These are phyloP conservation scores for Penicillium aurantiogriseum DNA, from an alignment of 2,329 filamentous ascomycete genomes.

Conservation along the genomic window DNA sequence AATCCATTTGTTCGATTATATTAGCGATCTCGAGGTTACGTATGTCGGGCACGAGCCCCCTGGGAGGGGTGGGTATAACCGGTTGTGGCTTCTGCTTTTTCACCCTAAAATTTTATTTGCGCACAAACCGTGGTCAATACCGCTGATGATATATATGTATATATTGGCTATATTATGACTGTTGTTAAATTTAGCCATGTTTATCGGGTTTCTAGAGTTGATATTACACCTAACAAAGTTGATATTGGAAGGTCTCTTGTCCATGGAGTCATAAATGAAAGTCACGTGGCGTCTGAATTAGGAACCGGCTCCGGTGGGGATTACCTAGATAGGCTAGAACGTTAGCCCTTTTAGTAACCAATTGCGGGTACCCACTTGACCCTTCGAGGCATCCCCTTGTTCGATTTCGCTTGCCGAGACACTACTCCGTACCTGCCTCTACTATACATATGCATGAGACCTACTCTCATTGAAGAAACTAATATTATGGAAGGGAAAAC, in stretches of 20 bases:
- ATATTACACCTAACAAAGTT: background rate
- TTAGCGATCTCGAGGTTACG: background rate
- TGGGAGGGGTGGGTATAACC: constrained; percentile 4
- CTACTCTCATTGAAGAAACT: background rate
- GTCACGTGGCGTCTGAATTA: background rate
- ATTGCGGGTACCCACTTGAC: background rate
- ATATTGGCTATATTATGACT: background rate
- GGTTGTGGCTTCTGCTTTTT: constrained; percentile 24
- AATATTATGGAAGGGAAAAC: background rate
- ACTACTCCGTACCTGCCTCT: background rate
- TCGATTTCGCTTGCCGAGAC: background rate
- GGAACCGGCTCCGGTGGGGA: too few relatives aligned
- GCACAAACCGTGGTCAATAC: constrained; percentile 11
- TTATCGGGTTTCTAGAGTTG: background rate
- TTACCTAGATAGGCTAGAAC: background rate
- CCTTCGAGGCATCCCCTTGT: background rate
- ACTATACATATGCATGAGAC: background rate
- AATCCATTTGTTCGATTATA: background rate
- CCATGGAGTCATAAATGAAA: background rate
- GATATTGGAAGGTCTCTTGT: background rate
- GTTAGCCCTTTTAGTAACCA: background rate
- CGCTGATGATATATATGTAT: background rate
- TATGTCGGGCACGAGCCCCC: background rate
- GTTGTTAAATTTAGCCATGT: too few relatives aligned
- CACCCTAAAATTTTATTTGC: constrained; percentile 10